phyloP scores from a whole-genome alignment of 2,329 filamentous ascomycete genomes.

The Diplodia intermedia region DNA sequence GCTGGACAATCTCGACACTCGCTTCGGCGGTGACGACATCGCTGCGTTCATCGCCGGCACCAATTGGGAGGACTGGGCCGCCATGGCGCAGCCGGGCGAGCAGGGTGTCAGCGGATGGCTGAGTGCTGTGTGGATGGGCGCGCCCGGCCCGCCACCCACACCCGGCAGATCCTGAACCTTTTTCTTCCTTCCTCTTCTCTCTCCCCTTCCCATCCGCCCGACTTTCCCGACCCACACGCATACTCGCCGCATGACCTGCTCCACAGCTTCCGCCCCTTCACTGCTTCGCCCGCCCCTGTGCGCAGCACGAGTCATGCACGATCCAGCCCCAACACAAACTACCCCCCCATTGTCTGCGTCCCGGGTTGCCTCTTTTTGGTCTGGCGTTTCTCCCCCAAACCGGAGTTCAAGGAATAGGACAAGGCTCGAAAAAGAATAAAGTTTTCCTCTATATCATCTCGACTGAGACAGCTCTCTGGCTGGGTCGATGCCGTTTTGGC shows the following conservation, averaged over 20 bases:
- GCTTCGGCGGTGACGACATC: conserved; percentile 50
- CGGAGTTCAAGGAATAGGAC: conserved; percentile 7
- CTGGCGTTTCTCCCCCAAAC: background rate
- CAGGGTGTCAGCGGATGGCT: conserved; percentile 39
- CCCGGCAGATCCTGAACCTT: conserved; percentile 20
- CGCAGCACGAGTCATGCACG: background rate
- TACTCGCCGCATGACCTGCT: conserved; percentile 6
- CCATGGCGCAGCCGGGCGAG: conserved; percentile 33
- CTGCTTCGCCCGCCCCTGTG: background rate
- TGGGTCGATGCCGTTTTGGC: background rate
- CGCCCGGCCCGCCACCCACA: conserved; percentile 22
- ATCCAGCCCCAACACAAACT: background rate
- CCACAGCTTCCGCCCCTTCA: background rate
- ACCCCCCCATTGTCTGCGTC: background rate
- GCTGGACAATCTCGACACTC: conserved; percentile 46
- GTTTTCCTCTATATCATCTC: background rate
- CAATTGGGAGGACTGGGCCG: conserved; percentile 44
- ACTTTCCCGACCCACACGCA: background rate
- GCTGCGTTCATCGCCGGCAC: conserved; percentile 51
- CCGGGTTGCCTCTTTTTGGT: background rate
- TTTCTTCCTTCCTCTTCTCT: background rate
- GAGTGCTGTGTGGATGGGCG: conserved; percentile 39
- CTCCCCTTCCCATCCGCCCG: background rate
- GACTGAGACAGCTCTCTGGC: background rate
- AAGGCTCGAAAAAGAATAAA: conserved; percentile 7